These are phyloP conservation scores for Suillus luteus DNA, from an alignment of 768 basidiomycete species.

Conservation along the genomic window DNA sequence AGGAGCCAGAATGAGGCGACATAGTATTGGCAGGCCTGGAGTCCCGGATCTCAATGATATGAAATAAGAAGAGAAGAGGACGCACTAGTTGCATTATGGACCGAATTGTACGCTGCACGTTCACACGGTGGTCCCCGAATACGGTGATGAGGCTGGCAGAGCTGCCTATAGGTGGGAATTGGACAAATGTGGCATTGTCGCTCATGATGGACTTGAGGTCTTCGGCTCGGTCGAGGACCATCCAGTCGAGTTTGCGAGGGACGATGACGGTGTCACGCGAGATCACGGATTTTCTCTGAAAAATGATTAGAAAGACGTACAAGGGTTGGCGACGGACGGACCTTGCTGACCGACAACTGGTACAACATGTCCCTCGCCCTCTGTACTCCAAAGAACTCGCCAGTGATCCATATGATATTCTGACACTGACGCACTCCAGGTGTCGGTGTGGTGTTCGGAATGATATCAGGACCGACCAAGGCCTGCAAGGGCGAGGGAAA, in stretches of 20 bases:
- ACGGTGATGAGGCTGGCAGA: constrained; percentile 92
- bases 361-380: constrained; percentile 94
- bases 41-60: constrained; percentile 22
- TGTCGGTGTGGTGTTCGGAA: constrained; percentile 37
- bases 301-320: constrained; percentile 1
- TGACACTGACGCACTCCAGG: constrained; percentile 25
- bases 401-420: constrained; percentile 93
- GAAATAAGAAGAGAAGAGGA: constrained; percentile 17
- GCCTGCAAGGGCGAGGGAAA: constrained; percentile 89
- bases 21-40: constrained; percentile 90
- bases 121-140: constrained; percentile 91
- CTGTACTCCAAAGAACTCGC: constrained; percentile 96
- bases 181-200: constrained; percentile 95
- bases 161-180: constrained; percentile 90
- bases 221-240: constrained; percentile 94
- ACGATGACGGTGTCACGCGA: constrained; percentile 93
- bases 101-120: constrained; percentile 91
- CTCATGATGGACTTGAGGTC: constrained; percentile 92
- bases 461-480: constrained; percentile 69
- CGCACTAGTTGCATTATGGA: constrained; percentile 93
- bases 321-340: constrained; percentile 28
- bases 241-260: constrained; percentile 97
- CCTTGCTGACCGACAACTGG: constrained; percentile 86
- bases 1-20: constrained; percentile 97
- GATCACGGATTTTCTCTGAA: constrained; percentile 83